Evolutionary conservation across 805 yeast genomes (phyloP).

Genomic region (Starmerella sirachaensis): DNA sequence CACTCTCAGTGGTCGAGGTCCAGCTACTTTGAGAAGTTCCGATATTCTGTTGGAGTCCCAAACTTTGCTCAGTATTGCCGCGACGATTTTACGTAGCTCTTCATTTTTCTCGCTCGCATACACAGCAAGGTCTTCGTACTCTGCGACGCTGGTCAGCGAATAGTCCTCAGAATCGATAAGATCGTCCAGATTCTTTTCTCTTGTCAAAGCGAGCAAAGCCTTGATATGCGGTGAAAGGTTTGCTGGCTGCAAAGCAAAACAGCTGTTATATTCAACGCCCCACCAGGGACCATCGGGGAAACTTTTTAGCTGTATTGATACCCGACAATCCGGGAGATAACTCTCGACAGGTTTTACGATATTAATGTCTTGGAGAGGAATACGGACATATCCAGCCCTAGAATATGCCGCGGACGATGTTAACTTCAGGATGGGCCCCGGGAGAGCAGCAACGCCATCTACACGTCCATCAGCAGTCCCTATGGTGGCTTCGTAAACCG

Average conservation of each 20-base stretch:
- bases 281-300: slow-evolving; percentile 1
- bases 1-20: slow-evolving; percentile 11
- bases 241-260: too few species aligned
- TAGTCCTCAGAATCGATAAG: not conserved
- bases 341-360: not conserved
- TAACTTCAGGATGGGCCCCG: slow-evolving; percentile 11
- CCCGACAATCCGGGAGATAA: slow-evolving; percentile 1
- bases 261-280: too few species aligned
- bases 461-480: slow-evolving; percentile 7
- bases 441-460: slow-evolving; percentile 8
- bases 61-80: slow-evolving; percentile 3
- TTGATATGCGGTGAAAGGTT: slow-evolving; percentile 1
- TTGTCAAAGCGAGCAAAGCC: slow-evolving; percentile 1
- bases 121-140: slow-evolving; percentile 13
- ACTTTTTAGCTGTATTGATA: not conserved
- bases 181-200: not conserved
- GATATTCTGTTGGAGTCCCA: slow-evolving; percentile 11
- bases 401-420: slow-evolving; percentile 1
- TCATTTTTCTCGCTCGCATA: not conserved
- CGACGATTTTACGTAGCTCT: slow-evolving; percentile 1
- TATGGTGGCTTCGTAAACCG: not conserved
- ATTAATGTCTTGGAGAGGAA: slow-evolving; percentile 10
- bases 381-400: not conserved
- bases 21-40: slow-evolving; percentile 6
- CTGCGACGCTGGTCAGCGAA: not conserved